Evolutionary conservation across 352 stramenopile genomes (phyloP).

Genomic region (Globisporangium orthogonon): DNA sequence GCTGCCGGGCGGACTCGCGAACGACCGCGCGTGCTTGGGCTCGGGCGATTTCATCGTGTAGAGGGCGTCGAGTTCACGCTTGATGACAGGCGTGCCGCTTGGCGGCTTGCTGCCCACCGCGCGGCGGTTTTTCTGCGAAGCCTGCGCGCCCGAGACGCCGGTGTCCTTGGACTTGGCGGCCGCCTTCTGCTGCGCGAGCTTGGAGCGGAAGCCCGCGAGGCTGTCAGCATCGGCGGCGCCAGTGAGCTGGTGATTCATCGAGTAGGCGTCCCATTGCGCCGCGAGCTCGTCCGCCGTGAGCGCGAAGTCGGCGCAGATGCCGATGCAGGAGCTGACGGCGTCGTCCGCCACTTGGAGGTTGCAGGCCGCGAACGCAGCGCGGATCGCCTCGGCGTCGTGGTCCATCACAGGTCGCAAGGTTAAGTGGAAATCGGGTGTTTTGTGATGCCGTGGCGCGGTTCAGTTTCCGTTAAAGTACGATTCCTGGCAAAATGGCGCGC

Average conservation of each 20-base stretch:
- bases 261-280: slow-evolving; percentile 81
- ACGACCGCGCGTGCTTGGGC: slow-evolving; percentile 57
- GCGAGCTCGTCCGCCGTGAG: slow-evolving; percentile 73
- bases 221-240: slow-evolving; percentile 49
- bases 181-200: slow-evolving; percentile 49
- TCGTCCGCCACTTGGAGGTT: slow-evolving; percentile 73
- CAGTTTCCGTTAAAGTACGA: too few relatives aligned
- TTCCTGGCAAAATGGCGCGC: too few relatives aligned
- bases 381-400: slow-evolving; percentile 49
- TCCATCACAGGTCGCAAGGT: slow-evolving; percentile 25
- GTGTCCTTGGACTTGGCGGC: slow-evolving; percentile 32
- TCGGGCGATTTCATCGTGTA: slow-evolving; percentile 75
- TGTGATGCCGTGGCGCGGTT: too few relatives aligned
- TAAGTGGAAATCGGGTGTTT: background rate
- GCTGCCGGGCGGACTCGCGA: slow-evolving; percentile 39
- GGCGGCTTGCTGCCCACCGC: slow-evolving; percentile 28
- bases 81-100: slow-evolving; percentile 47
- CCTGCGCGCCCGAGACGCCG: background rate
- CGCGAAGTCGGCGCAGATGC: slow-evolving; percentile 70
- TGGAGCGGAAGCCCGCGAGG: slow-evolving; percentile 64
- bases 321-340: slow-evolving; percentile 55
- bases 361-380: slow-evolving; percentile 61
- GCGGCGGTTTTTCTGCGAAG: slow-evolving; percentile 36
- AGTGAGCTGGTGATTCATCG: slow-evolving; percentile 77
- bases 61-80: slow-evolving; percentile 61